Evolutionary conservation across 495 filamentous ascomycete genomes (phyloP), one percentile per base, ranked within the genome.

Genomic region (Apiosordaria backusii): DNA sequence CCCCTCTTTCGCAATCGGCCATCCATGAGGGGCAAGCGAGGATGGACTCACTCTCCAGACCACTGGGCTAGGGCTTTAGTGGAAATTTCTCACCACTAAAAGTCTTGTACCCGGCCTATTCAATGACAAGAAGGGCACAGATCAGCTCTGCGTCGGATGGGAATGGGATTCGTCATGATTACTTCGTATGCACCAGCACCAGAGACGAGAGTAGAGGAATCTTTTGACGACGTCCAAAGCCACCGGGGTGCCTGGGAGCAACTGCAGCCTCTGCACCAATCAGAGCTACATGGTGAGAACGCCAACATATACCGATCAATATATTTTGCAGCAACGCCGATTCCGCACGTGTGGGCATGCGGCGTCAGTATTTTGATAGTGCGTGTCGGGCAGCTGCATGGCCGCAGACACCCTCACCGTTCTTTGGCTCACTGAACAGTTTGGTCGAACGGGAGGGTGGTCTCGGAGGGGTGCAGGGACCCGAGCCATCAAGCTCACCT

Each of bases 291-390:
- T 45, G 35, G 35, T 15, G 16, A 15, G 9, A 45, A 45, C 35
- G 35, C 35, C 35, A 45, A 45, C 35, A 45, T 45, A 45, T 45
- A 45, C 13, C 35, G 35, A 45, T 45, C 16, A 45, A 45, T 45
- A 45, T 45, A 45, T 45, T 18, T 15, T 45, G 35, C 35, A 45
- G 35, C 35, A 13, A 45, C 35, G 35, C 35, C 35, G 35, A 45
- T 45, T 45, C 35, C 35, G 35, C 35, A 45, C n/a, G 35, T 35
- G 35, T 45, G 35, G 35, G 35, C 35, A 45, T 45, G 53, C 53
- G 53, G 57, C 26, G 26, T 29, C 22, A 60, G 21, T n/a, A 4
- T 27, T 60, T 60, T 27, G 57, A 60, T 60, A 60, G 57, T 24
- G 57, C 24, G 57, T 60, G 15, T 60, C 24, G 57, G 57, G 21